These are phyloP conservation scores for Skeletonema potamos DNA, from an alignment of 108 stramenopile species.

Conservation along the genomic window DNA sequence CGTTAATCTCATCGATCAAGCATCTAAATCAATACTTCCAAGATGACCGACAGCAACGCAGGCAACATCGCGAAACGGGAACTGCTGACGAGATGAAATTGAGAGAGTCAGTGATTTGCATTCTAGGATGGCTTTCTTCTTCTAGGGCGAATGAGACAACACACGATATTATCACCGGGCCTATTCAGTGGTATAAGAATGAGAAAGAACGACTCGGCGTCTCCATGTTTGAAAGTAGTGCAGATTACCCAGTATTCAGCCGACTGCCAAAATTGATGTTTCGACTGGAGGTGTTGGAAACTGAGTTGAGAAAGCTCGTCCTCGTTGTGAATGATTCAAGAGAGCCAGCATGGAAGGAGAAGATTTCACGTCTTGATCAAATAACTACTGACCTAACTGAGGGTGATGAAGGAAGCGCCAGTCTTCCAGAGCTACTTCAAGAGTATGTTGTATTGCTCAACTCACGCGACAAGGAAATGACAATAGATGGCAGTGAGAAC, in stretches of 20 bases:
- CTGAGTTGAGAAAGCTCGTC: conserved; percentile 20
- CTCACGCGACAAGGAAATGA: conserved; percentile 2
- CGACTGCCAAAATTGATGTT: conserved; percentile 30
- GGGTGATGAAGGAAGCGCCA: neutral
- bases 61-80: neutral
- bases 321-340: conserved; percentile 10
- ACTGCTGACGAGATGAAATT: conserved; percentile 1
- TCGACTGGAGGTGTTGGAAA: conserved; percentile 15
- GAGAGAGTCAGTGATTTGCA: conserved; percentile 18
- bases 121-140: conserved; percentile 27
- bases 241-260: conserved; percentile 17
- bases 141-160: neutral
- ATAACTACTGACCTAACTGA: neutral
- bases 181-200: conserved; percentile 9
- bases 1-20: conserved; percentile 14
- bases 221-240: neutral
- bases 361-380: conserved; percentile 7
- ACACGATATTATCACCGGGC: conserved; percentile 18
- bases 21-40: conserved; percentile 13
- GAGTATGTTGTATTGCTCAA: neutral
- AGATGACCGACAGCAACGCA: neutral
- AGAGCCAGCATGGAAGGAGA: neutral
- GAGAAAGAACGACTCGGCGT: conserved; percentile 9
- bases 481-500: neutral
- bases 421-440: conserved; percentile 10